Base-by-base conservation (phyloP, 2,329 filamentous ascomycete genomes). In the Colletotrichum sp. region DNA sequence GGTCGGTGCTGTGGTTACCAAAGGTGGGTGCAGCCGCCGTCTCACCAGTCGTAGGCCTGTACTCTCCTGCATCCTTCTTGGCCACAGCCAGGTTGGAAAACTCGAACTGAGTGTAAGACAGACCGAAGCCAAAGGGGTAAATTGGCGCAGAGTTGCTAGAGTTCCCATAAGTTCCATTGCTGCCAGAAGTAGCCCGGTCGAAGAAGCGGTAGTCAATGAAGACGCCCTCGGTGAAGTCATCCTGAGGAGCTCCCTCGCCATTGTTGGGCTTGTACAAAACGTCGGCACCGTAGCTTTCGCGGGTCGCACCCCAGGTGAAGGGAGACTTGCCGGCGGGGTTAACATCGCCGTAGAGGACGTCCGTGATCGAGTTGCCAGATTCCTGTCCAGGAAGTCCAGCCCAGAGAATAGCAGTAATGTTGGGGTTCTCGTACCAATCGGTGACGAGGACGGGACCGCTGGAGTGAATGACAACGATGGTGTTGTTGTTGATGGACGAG, bases 381-480 rank as follows among this genome's bases (percentile, higher is more conserved):
- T 98, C 94, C 82, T 98, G 93, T 13, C 96, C 96, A 0, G 95
- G 95, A 21, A 96, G 85, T 80, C 94, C 94, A 39, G 95, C 95
- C 90, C 94, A 97, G 3, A 98, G 83, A 69, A 98, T 95, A 52
- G 95, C 95, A 1, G 94, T 96, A 65, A 98, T 89, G 84, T 98
- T 98, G 43, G 92, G 90, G 84, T 92, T 93, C 68, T 94, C 86
- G 80, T 94, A 93, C 89, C 93, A 96, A 12, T 95, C 91, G 15
- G 92, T 91, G 28, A 98, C 85, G 1, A 98, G 86, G 6, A 98
- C 94, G 1, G 96, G 92, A 0, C 96, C 96, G 5, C 93, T 91
- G 2, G 94, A 95, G 87, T 99, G 96, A 75, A 99, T 93, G 73
- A 98, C 92, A 18, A 99, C 95, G 75, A 99, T 94, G 15, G 96